A percentile compares a stretch with the other conserved stretches of the same genome.
Evolutionary conservation across 768 basidiomycete species (phyloP).

Genomic region (Tricholoma hemisulphureum): DNA sequence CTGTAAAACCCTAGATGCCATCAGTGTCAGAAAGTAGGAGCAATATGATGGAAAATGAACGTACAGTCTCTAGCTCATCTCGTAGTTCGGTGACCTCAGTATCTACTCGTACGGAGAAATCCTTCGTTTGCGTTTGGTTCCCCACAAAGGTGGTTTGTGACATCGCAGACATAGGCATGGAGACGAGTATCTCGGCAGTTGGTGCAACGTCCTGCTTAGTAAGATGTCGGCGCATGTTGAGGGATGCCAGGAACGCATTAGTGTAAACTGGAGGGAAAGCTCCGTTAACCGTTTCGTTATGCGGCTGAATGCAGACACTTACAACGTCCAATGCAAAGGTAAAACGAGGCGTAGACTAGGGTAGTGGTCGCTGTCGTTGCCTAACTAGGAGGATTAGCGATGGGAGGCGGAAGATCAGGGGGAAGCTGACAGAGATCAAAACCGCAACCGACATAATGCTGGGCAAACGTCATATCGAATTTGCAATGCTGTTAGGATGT

Average conservation of each 20-base stretch:
- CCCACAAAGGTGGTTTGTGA: background rate
- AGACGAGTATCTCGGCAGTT: conserved; percentile 14
- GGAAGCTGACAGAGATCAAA: conserved; percentile 9
- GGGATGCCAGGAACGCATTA: conserved; percentile 19
- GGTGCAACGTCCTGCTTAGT: too few relatives aligned
- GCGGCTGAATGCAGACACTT: conserved; percentile 5
- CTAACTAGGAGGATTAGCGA: conserved; percentile 10
- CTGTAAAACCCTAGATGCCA: too few relatives aligned
- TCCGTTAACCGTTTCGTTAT: background rate
- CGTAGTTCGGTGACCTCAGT: conserved; percentile 22
- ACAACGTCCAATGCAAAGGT: conserved; percentile 35
- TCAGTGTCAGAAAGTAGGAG: too few relatives aligned
- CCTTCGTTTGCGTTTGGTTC: conserved; percentile 13
- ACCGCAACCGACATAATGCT: conserved; percentile 5
- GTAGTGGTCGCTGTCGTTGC: conserved; percentile 24
- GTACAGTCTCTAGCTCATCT: too few relatives aligned
- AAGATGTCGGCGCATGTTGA: background rate
- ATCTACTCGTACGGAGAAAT: conserved; percentile 38
- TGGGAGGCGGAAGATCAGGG: background rate
- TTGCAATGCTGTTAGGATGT: background rate
- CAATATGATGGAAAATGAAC: too few relatives aligned
- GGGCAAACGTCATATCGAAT: background rate
- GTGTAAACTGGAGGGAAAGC: conserved; percentile 20
- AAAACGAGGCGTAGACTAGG: conserved; percentile 32
- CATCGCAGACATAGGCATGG: conserved; percentile 5